Percentiles rank a stretch among this genome's conserved stretches.
Evolutionary conservation across 257 asterid species (phyloP).

Genomic region (Jasminum sambac): DNA sequence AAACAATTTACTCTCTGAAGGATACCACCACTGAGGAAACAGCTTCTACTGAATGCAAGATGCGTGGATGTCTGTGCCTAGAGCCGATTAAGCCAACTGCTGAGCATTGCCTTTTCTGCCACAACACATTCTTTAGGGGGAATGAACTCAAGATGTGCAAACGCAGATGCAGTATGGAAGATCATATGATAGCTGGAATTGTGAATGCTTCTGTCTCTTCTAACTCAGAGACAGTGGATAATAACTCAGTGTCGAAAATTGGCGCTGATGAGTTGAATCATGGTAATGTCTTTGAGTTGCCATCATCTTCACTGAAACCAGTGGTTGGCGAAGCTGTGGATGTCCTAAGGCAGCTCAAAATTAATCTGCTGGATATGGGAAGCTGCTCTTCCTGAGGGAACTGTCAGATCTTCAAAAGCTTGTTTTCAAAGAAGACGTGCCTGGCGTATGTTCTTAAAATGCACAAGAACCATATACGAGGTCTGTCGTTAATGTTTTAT

Average conservation of each 20-base stretch:
- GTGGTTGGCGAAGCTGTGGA: not conserved
- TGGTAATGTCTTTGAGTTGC: not conserved
- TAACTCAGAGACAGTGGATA: too few relatives aligned
- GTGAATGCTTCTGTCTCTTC: too few relatives aligned
- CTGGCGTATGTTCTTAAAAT: conserved; percentile 24
- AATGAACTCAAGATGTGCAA: not conserved
- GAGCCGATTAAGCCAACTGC: not conserved
- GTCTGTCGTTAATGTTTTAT: conserved; percentile 8
- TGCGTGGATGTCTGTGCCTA: conserved; percentile 14
- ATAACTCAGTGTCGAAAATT: too few relatives aligned
- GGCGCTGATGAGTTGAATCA: too few relatives aligned
- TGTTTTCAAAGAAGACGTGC: conserved; percentile 10
- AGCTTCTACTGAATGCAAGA: not conserved
- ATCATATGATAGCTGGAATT: too few relatives aligned
- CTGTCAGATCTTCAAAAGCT: conserved; percentile 19
- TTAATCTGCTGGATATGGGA: conserved; percentile 27
- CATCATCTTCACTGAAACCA: conserved; percentile 10
- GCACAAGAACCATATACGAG: conserved; percentile 25
- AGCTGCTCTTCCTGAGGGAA: conserved; percentile 22
- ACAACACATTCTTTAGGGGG: not conserved
- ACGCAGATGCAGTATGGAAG: not conserved
- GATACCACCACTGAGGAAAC: not conserved
- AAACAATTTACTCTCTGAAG: not conserved
- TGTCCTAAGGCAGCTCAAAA: conserved; percentile 20
- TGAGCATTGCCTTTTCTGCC: conserved; percentile 11